A percentile compares a stretch with the other conserved stretches of the same genome.
Evolutionary conservation across 345 rosid genomes (phyloP).

Genomic region (Anastatica hierochuntica): DNA sequence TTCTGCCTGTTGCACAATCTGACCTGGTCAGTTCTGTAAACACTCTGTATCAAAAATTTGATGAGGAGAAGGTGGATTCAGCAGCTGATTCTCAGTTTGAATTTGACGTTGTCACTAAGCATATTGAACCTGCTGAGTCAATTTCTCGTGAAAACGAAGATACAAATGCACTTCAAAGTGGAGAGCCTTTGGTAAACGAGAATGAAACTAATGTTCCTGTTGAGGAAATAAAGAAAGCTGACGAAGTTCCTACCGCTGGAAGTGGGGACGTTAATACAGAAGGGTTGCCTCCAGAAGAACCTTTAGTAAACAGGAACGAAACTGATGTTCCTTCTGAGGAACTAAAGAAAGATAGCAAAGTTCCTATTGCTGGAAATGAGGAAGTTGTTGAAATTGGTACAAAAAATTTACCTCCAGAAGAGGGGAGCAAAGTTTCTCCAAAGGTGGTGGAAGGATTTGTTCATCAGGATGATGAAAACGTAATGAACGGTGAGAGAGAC

Average conservation of each 20-base stretch:
- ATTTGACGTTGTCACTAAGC: constrained; percentile 28
- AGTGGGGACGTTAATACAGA: constrained; percentile 25
- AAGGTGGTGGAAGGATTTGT: constrained; percentile 18
- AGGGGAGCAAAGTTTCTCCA: constrained; percentile 23
- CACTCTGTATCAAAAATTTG: constrained; percentile 35
- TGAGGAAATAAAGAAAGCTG: constrained; percentile 24
- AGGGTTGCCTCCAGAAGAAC: constrained; percentile 27
- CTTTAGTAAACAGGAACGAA: constrained; percentile 1
- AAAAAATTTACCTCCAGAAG: constrained; percentile 24
- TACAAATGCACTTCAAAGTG: constrained; percentile 32
- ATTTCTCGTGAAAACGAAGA: constrained; percentile 23
- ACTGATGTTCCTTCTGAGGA: constrained; percentile 15
- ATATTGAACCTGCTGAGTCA: constrained; percentile 29
- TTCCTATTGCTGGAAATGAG: constrained; percentile 21
- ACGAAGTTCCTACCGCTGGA: constrained; percentile 16
- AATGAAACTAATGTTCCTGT: constrained; percentile 8
- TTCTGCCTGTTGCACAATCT: constrained; percentile 42
- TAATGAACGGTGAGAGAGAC: constrained; percentile 30
- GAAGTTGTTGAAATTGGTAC: constrained; percentile 29
- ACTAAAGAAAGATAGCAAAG: constrained; percentile 12
- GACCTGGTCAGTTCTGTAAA: constrained; percentile 33
- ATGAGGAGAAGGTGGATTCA: constrained; percentile 42
- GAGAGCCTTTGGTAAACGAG: constrained; percentile 33
- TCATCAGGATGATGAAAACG: constrained; percentile 16
- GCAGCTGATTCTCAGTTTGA: constrained; percentile 32